Percentiles rank a stretch among this genome's conserved stretches.
Conservation (phyloP, 106 monocot genomes). For the Platanthera zijinensis region DNA sequence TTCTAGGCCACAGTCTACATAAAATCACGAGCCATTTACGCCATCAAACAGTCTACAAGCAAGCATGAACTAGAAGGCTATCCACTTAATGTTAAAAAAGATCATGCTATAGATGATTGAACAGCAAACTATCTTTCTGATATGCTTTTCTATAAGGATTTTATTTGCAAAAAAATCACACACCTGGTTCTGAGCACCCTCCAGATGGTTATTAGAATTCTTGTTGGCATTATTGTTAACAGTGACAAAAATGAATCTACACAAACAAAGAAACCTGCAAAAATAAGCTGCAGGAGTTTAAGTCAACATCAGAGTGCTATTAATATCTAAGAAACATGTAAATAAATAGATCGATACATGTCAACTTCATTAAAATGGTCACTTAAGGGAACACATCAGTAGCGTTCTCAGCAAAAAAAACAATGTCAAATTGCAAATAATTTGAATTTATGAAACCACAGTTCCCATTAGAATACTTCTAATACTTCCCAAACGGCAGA, state of each 20-base stretch:
- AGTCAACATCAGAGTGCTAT: conserved; percentile 19
- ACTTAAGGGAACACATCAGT: conserved; percentile 2
- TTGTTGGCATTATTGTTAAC: conserved; percentile 85
- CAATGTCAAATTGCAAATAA: not conserved
- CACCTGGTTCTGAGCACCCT: conserved; percentile 72
- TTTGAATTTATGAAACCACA: not conserved
- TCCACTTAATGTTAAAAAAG: not conserved
- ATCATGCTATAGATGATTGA: not conserved
- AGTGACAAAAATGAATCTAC: conserved; percentile 91
- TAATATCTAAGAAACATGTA: not conserved
- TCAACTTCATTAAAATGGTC: not conserved
- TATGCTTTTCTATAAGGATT: not conserved
- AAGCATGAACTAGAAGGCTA: not conserved
- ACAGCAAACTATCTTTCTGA: not conserved
- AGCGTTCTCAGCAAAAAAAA: not conserved
- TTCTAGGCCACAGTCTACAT: not conserved
- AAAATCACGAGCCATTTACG: not conserved
- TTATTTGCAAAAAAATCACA: conserved; percentile 1
- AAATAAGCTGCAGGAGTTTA: conserved; percentile 72
- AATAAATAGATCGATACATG: not conserved
- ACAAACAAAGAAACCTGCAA: conserved; percentile 89
- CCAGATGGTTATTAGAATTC: conserved; percentile 64
- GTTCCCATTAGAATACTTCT: not conserved
- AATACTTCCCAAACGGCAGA: not conserved
- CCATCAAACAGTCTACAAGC: not conserved